Base-by-base conservation (phyloP, 2,329 filamentous ascomycete genomes). In the Magnaporthiopsis rhizophila region DNA sequence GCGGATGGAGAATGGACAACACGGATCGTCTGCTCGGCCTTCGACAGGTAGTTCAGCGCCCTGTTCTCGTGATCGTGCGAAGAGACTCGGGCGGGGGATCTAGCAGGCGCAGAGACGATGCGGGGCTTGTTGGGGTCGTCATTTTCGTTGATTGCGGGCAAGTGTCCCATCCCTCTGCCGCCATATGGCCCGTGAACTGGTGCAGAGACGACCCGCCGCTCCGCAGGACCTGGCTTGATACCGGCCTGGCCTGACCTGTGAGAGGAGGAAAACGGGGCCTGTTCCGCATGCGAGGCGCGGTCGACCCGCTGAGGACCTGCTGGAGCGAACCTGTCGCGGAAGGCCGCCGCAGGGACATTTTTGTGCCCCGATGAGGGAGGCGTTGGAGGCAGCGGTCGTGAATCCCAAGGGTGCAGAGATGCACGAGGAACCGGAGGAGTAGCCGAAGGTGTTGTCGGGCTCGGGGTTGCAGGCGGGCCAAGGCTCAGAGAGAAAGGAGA, bases 1-100 rank as follows among this genome's bases (percentile, higher is more conserved):
- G 71, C 72, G 1, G 75, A 75, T 3, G 81, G 79, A 3, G 83
- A 83, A 65, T 80, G 74, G n/a, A 86, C 83, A 6, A 86, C 72
- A 7, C 83, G 80, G 69, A 86, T 86, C 0, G 82, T 85, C 62
- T 82, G 78, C 65, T 81, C 78, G 3, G 78, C 77, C 38, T 74
- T 76, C 61, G 77, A 75, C 9, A 84, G 71, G 67, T 79, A 81
- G 32, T 81, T 77, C 8, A 83, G 69, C 15, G 75, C 76, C 18
- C 69, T 73, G 57, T 73, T 72, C n/a, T 68, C 53, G 45, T 9
- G 45, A 65, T 64, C 64, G 65, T 50, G 56, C 9, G 58, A 68
- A 56, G 61, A 65, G 21, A n/a, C 13, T 32, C 64, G 63, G 3
- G 66, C 68, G 21, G 68, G 67, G 5, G 69, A 69, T 38, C 70